These are phyloP conservation scores for Gnomoniopsis smithogilvyi DNA, from an alignment of 2,329 filamentous ascomycete species.

Conservation along the genomic window DNA sequence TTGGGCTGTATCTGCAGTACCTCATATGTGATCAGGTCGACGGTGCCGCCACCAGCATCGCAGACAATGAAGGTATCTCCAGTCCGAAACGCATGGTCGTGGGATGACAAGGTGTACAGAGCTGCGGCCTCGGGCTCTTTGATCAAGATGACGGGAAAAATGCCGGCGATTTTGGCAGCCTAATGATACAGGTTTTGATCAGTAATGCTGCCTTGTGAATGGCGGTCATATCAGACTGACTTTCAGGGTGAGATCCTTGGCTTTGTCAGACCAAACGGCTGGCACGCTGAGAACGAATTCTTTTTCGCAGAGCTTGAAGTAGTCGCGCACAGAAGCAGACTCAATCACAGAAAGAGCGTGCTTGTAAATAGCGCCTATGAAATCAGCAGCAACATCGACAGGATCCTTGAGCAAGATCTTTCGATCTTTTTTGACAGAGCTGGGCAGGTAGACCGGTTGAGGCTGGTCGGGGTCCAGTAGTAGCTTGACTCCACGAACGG, in stretches of 20 bases:
- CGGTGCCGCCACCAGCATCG: constrained; percentile 6
- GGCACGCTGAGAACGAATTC: constrained; percentile 21
- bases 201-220: background rate
- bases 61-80: background rate
- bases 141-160: background rate
- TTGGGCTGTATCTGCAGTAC: background rate
- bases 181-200: background rate
- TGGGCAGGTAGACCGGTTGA: background rate
- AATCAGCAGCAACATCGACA: constrained; percentile 8
- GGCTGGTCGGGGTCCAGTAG: constrained; percentile 11
- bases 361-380: constrained; percentile 3
- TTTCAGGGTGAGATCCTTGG: constrained; percentile 19
- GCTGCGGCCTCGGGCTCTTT: constrained; percentile 12
- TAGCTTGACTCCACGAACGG: constrained; percentile 11
- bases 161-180: constrained; percentile 13
- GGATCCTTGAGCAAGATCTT: background rate
- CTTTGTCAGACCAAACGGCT: constrained; percentile 22
- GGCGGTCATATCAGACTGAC: background rate
- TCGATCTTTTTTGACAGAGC: background rate
- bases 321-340: background rate
- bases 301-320: background rate
- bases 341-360: background rate
- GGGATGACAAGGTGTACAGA: background rate
- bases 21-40: constrained; percentile 5
- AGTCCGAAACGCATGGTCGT: background rate